Evolutionary conservation across 2,329 filamentous ascomycete species (phyloP).

Genomic region (Bipolaris gigantea): DNA sequence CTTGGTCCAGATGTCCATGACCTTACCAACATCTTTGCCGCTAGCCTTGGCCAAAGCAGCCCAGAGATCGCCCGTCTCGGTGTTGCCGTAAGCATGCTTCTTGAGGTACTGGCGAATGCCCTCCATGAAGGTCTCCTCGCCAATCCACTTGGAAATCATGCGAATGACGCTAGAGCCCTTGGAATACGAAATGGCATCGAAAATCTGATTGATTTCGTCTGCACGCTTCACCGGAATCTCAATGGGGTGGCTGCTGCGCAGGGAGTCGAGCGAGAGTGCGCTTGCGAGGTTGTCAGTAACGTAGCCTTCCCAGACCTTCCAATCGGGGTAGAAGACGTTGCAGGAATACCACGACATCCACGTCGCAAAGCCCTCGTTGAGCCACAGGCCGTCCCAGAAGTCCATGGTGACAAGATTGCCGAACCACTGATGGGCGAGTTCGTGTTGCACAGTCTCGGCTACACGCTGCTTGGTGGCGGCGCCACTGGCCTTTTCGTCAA

Average conservation of each 20-base stretch:
- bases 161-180: constrained; percentile 95
- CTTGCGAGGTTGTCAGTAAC: constrained; percentile 90
- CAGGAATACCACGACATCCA: constrained; percentile 95
- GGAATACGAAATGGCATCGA: constrained; percentile 95
- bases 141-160: constrained; percentile 95
- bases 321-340: constrained; percentile 94
- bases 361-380: constrained; percentile 91
- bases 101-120: constrained; percentile 89
- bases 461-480: constrained; percentile 89
- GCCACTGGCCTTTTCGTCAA: constrained; percentile 89
- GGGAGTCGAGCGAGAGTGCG: constrained; percentile 82
- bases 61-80: constrained; percentile 88
- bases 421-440: constrained; percentile 97
- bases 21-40: constrained; percentile 83
- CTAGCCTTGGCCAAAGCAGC: constrained; percentile 82
- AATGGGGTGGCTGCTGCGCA: constrained; percentile 93
- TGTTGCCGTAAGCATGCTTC: constrained; percentile 97
- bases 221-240: constrained; percentile 95
- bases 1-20: constrained; percentile 98
- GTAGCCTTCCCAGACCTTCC: constrained; percentile 97
- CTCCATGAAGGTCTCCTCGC: constrained; percentile 90
- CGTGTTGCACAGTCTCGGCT: constrained; percentile 94
- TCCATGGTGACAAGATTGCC: constrained; percentile 98
- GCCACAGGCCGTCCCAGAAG: constrained; percentile 97
- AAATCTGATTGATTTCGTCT: constrained; percentile 97